Percentiles rank a stretch among this genome's conserved stretches.
phyloP scores from a whole-genome alignment of 1,284 basidiomycete species.

The Trametes hirsuta region DNA sequence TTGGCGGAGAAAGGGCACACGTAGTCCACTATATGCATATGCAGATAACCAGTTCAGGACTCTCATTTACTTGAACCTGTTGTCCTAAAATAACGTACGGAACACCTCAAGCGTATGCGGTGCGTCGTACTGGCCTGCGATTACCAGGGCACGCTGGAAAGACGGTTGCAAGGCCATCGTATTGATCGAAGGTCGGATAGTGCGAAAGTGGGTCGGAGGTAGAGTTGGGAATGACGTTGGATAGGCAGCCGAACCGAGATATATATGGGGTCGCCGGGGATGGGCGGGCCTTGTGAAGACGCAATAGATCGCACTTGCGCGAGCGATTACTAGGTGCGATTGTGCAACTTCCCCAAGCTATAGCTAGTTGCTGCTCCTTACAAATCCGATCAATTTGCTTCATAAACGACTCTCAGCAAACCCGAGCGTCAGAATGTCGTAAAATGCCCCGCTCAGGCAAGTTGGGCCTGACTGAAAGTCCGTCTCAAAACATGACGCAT shows the following conservation, averaged over 20 bases:
- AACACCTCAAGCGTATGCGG: slow-evolving; percentile 88
- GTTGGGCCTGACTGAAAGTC: too few relatives aligned
- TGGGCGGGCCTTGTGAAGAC: slow-evolving; percentile 6
- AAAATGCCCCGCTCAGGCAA: too few relatives aligned
- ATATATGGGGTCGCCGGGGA: slow-evolving; percentile 3
- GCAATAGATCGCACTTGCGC: slow-evolving; percentile 1
- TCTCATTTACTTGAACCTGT: too few relatives aligned
- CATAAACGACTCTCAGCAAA: too few relatives aligned
- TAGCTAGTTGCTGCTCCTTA: neutral
- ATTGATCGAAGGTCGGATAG: neutral
- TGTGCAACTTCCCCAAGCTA: slow-evolving; percentile 7
- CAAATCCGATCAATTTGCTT: too few relatives aligned
- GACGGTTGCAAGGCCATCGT: slow-evolving; percentile 84
- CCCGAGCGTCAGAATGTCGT: too few relatives aligned
- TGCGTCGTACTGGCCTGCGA: slow-evolving; percentile 67
- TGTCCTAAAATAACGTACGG: slow-evolving; percentile 44
- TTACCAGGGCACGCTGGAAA: slow-evolving; percentile 65
- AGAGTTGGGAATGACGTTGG: neutral
- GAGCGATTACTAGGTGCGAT: neutral
- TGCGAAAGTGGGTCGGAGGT: neutral
- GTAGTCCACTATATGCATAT: slow-evolving; percentile 66
- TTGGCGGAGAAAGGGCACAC: slow-evolving; percentile 87
- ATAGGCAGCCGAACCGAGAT: neutral
- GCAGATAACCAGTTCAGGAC: too few relatives aligned
- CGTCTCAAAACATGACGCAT: too few relatives aligned